Evolutionary conservation across 2,329 filamentous ascomycete species (phyloP).

Genomic region (Teratosphaeriaceae sp.): DNA sequence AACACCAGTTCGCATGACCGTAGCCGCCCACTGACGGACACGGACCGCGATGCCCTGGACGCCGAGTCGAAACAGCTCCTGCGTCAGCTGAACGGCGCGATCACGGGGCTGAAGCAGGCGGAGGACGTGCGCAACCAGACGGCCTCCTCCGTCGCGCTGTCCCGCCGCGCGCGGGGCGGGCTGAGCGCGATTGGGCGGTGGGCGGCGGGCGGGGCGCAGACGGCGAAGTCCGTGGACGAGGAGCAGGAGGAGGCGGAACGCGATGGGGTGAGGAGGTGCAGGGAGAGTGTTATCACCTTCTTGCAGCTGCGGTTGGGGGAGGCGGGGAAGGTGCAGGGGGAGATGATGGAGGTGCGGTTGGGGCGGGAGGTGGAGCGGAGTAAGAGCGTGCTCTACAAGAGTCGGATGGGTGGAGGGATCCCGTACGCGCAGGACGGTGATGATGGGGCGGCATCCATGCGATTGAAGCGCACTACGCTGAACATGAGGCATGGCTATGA

Average conservation of each 20-base stretch:
- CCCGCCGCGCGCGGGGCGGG: constrained; percentile 57
- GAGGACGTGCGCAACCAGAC: constrained; percentile 77
- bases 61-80: constrained; percentile 79
- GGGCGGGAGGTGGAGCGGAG: constrained; percentile 82
- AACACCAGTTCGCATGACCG: constrained; percentile 24
- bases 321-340: constrained; percentile 70
- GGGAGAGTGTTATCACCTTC: constrained; percentile 80
- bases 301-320: constrained; percentile 68
- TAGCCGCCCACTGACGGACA: constrained; percentile 62
- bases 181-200: constrained; percentile 63
- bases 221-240: constrained; percentile 59
- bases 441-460: neutral
- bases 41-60: constrained; percentile 80
- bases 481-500: constrained; percentile 1
- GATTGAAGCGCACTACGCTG: constrained; percentile 2
- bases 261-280: constrained; percentile 60
- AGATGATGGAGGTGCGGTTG: constrained; percentile 88
- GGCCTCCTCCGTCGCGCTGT: constrained; percentile 60
- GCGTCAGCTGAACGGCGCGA: constrained; percentile 75
- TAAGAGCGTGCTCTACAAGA: constrained; percentile 73
- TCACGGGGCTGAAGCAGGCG: constrained; percentile 71
- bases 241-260: constrained; percentile 63
- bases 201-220: constrained; percentile 51
- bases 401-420: constrained; percentile 14
- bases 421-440: constrained; percentile 18